Evolutionary conservation across 2,329 filamentous ascomycete genomes (phyloP).

Genomic region (Alternaria brassicicola): DNA sequence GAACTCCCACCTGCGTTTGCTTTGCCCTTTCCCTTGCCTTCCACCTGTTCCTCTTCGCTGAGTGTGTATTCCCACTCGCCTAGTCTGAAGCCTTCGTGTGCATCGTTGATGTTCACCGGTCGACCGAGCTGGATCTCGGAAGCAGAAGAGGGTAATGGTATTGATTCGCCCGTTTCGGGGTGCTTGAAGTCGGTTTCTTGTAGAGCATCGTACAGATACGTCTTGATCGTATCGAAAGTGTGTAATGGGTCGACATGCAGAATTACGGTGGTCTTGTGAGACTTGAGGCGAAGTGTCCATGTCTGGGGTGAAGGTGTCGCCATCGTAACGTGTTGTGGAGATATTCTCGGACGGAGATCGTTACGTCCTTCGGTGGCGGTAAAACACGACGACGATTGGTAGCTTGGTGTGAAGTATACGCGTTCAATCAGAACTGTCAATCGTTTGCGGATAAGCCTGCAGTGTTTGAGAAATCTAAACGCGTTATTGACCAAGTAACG

Average conservation of each 20-base stretch:
- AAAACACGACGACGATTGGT: no score
- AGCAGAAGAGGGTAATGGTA: slow-evolving; percentile 48
- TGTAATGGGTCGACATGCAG: slow-evolving; percentile 54
- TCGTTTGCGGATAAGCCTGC: background rate
- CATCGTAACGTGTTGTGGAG: slow-evolving; percentile 13
- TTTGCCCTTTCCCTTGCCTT: slow-evolving; percentile 50
- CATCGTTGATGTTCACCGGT: slow-evolving; percentile 50
- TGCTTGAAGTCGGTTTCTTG: slow-evolving; percentile 46
- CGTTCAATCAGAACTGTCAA: background rate
- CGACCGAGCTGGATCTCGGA: slow-evolving; percentile 51
- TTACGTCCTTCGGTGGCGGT: background rate
- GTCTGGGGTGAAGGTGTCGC: slow-evolving; percentile 34
- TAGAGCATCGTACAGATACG: slow-evolving; percentile 51
- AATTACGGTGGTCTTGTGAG: slow-evolving; percentile 54
- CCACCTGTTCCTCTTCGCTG: slow-evolving; percentile 37
- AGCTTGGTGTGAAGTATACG: background rate
- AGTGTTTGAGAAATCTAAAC: background rate
- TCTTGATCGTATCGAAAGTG: slow-evolving; percentile 50
- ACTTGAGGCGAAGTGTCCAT: slow-evolving; percentile 56
- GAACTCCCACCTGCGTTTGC: slow-evolving; percentile 38
- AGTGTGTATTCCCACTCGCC: slow-evolving; percentile 41
- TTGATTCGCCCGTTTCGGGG: slow-evolving; percentile 39
- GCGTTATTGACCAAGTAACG: slow-evolving; percentile 3
- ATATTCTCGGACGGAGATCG: background rate
- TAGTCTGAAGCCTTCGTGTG: slow-evolving; percentile 49